Conservation (phyloP, 2,329 filamentous ascomycete species). For the Rhinocladiella similis region DNA sequence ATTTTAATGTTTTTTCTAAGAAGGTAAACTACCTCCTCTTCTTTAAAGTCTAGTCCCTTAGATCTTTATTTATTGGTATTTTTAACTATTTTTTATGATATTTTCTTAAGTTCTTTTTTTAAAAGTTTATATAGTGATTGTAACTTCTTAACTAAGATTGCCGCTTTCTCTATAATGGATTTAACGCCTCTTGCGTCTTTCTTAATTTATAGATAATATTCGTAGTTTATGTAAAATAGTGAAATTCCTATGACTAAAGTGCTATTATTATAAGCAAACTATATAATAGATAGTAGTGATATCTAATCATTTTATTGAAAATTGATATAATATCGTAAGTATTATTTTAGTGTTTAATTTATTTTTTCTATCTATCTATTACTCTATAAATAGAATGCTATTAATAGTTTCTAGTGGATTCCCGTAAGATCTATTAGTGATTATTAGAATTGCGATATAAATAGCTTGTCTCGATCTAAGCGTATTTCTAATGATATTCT, state of each 20-base stretch:
- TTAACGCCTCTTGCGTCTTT: constrained; percentile 1
- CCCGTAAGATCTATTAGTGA: background rate
- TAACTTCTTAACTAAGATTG: constrained; percentile 2
- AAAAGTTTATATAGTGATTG: too few species aligned
- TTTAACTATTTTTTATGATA: constrained; percentile 2
- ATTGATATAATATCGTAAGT: constrained; percentile 21
- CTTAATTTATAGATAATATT: constrained; percentile 4
- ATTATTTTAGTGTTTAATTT: constrained; percentile 24
- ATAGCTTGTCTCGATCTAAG: constrained; percentile 1
- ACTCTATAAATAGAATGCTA: constrained; percentile 14
- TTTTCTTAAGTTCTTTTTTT: constrained; percentile 8
- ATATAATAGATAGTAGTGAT: background rate
- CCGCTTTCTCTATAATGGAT: constrained; percentile 1
- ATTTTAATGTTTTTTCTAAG: constrained; percentile 18
- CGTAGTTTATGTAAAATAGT: constrained; percentile 18
- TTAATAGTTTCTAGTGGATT: constrained; percentile 15
- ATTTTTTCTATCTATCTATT: constrained; percentile 19
- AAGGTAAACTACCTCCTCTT: constrained; percentile 11
- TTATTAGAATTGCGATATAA: background rate
- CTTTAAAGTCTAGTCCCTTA: constrained; percentile 5
- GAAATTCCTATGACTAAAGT: constrained; percentile 3
- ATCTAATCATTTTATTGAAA: constrained; percentile 20
- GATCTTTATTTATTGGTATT: constrained; percentile 9
- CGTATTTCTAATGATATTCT: background rate
- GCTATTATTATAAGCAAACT: constrained; percentile 7